Percentiles rank a stretch among this genome's conserved stretches.
phyloP scores from a whole-genome alignment of 768 basidiomycete species.

The Austroboletus eburneus region DNA sequence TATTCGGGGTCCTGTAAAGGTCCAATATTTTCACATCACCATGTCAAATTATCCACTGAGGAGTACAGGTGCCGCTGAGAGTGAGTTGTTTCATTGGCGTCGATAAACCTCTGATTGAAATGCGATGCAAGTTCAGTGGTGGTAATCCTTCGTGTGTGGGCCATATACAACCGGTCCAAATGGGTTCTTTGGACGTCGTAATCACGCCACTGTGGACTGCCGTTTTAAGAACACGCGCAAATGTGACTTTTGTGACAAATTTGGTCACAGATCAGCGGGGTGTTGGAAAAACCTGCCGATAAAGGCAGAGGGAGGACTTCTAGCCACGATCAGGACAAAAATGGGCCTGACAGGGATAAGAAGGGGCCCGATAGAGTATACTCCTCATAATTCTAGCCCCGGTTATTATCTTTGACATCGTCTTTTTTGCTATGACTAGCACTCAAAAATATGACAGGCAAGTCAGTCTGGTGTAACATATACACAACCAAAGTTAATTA shows the following conservation, averaged over 20 bases:
- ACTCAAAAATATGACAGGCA: neutral
- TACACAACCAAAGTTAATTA: no score
- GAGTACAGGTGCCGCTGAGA: no score
- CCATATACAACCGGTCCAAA: neutral
- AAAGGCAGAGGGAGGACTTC: neutral
- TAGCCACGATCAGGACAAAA: neutral
- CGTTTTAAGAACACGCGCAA: neutral
- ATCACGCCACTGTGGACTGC: neutral
- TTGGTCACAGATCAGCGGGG: neutral
- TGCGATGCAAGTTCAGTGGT: neutral
- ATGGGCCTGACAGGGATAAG: no score
- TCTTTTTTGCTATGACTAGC: neutral
- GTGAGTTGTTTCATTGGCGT: no score
- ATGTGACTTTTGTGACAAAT: neutral
- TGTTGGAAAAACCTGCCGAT: conserved; percentile 3
- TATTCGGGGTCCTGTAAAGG: no score
- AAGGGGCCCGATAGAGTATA: no score
- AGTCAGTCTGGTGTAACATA: no score
- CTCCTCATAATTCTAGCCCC: neutral
- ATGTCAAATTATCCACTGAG: no score
- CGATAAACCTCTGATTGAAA: no score
- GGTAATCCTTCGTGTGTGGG: neutral
- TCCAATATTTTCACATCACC: no score
- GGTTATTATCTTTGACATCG: neutral
- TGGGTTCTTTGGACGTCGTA: neutral